These are phyloP conservation scores for Batrachochytrium dendrobatidis DNA, from an alignment of 371 early-diverging fungal genomes.

Conservation along the genomic window DNA sequence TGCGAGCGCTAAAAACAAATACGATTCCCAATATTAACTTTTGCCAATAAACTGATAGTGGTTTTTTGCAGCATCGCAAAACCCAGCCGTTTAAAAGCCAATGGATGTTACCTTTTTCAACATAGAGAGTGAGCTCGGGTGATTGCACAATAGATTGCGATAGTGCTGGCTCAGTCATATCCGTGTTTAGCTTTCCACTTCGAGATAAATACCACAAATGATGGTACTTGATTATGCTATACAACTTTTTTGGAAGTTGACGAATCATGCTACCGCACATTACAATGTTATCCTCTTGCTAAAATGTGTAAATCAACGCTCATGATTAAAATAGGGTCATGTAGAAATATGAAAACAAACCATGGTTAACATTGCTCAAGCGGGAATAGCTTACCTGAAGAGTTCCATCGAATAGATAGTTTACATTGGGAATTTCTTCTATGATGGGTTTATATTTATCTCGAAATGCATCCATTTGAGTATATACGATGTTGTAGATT, in stretches of 20 bases:
- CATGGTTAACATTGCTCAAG: not conserved
- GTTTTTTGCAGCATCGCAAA: not conserved
- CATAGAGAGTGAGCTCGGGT: constrained; percentile 32
- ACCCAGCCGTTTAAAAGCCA: not conserved
- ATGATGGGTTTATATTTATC: constrained; percentile 72
- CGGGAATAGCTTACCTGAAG: constrained; percentile 11
- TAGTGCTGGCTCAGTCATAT: constrained; percentile 14
- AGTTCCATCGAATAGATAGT: constrained; percentile 50
- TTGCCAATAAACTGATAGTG: no score
- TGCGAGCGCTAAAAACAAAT: constrained; percentile 20
- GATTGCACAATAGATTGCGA: constrained; percentile 30
- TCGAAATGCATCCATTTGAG: constrained; percentile 70
- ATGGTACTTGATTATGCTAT: constrained; percentile 10
- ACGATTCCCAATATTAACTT: not conserved
- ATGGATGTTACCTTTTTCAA: constrained; percentile 34
- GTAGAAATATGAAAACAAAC: no score
- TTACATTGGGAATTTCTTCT: constrained; percentile 69
- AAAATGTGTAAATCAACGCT: not conserved
- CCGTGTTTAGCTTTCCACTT: not conserved
- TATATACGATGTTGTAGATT: constrained; percentile 82
- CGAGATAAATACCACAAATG: constrained; percentile 15
- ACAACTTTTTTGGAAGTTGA: constrained; percentile 27
- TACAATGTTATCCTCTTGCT: constrained; percentile 30
- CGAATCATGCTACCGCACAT: constrained; percentile 20
- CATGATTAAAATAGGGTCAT: not conserved